phyloP scores from a whole-genome alignment of 306 rosid genomes.

The Vigna nakashimae region DNA sequence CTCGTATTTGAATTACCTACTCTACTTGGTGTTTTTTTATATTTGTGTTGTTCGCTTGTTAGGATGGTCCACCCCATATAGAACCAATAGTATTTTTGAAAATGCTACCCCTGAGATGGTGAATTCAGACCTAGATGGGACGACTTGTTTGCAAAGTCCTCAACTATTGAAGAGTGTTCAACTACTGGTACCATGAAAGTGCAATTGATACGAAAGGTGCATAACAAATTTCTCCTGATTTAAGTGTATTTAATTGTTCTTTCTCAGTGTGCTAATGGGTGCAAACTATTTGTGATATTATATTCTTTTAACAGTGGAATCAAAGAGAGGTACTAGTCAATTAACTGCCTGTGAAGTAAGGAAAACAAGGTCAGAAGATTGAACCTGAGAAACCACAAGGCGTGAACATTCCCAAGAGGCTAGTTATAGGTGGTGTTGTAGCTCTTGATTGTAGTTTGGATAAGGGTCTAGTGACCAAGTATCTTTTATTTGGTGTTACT shows the following conservation, averaged over 20 bases:
- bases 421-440: constrained; percentile 80
- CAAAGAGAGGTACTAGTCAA: constrained; percentile 64
- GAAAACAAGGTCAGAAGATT: constrained; percentile 56
- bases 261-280: neutral
- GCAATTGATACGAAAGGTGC: constrained; percentile 66
- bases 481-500: constrained; percentile 83
- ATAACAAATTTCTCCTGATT: constrained; percentile 8
- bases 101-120: constrained; percentile 78
- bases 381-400: constrained; percentile 82
- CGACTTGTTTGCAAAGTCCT: constrained; percentile 57
- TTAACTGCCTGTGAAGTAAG: constrained; percentile 58
- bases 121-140: constrained; percentile 66
- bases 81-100: constrained; percentile 63
- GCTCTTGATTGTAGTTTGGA: constrained; percentile 87
- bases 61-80: constrained; percentile 69
- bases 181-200: constrained; percentile 64
- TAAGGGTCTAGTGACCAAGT: constrained; percentile 82
- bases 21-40: neutral
- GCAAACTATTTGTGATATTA: constrained; percentile 36
- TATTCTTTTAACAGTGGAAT: constrained; percentile 63
- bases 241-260: neutral
- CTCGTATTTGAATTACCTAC: neutral
- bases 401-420: constrained; percentile 54
- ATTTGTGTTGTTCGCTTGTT: constrained; percentile 33
- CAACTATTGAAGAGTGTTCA: constrained; percentile 63